Evolutionary conservation across 345 rosid genomes (phyloP).

Genomic region (Noccaea bulbosa): DNA sequence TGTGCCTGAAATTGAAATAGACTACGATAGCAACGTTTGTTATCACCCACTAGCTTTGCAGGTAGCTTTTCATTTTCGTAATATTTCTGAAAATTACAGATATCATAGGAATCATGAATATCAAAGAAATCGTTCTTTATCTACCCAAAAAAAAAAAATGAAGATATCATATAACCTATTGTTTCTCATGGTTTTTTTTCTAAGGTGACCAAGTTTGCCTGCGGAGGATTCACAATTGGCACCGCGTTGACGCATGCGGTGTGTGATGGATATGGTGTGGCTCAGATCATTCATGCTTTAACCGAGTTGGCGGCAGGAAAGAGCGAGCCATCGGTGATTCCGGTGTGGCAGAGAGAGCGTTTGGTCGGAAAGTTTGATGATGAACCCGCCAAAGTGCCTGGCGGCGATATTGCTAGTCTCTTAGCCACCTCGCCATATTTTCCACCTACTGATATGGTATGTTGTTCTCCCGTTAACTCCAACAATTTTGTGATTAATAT

Average conservation of each 20-base stretch:
- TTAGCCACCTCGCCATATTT: conserved; percentile 38
- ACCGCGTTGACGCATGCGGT: conserved; percentile 50
- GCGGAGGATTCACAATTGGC: conserved; percentile 56
- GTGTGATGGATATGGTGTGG: conserved; percentile 57
- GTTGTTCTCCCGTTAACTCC: not conserved
- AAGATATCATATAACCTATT: not conserved
- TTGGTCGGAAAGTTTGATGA: conserved; percentile 24
- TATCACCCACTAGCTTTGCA: conserved; percentile 54
- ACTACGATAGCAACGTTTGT: conserved; percentile 33
- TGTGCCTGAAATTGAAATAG: conserved; percentile 31
- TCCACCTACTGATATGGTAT: conserved; percentile 19
- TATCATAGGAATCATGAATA: not conserved
- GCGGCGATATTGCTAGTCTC: not conserved
- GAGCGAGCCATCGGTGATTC: conserved; percentile 47
- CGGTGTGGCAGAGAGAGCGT: conserved; percentile 55
- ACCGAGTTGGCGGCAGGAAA: conserved; percentile 48
- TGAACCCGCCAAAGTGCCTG: not conserved
- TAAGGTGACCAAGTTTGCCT: conserved; percentile 54
- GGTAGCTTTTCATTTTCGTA: conserved; percentile 23
- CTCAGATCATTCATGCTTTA: conserved; percentile 47
- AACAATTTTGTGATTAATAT: not conserved
- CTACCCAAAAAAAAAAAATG: too few relatives aligned
- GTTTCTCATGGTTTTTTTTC: not conserved
- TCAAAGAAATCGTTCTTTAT: too few relatives aligned
- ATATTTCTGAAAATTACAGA: not conserved